Evolutionary conservation across 108 stramenopile species (phyloP), one percentile per base, ranked within the genome.

Genomic region (Halocafeteria seosinensis): DNA sequence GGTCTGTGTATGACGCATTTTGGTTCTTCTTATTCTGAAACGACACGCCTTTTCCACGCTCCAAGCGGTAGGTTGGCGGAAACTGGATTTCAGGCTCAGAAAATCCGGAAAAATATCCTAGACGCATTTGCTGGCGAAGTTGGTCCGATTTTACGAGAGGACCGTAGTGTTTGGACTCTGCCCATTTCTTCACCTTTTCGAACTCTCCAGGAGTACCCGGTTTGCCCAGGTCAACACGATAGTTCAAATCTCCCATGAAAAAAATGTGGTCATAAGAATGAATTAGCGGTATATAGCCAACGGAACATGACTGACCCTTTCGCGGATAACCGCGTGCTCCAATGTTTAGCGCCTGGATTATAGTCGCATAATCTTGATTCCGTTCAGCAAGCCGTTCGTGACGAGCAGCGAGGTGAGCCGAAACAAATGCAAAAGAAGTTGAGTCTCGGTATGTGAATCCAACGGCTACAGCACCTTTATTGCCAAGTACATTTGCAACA

Each of bases 401-500:
- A 11, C 77, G 77, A 9, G 81, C 79, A 12, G 81, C 78, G 12
- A 83, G 71, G 50, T 83, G 81, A 25, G 72, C 71, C 26, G 50
- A 67, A n/a, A 83, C 70, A 35, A 83, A 73, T 38, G 67, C 66
- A 27, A 83, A 53, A 21, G 75, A 62, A 23, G 77, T 78, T 38
- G 26, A 50, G 24, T 50, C 50, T 51, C 69, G 73, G 33, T 76
- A 65, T 1, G 61, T 23, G n/a, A 80, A 27, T 50, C 70, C 58
- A 23, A 65, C 66, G 23, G 65, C 75, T 12, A 77, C 76, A 12
- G 70, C 81, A 12, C 81, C 81, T 38, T 83, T 83, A 67, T 83
- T 83, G 17, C 78, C 77, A 32, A 81, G 59, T 34, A 83, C 55
- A 65, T 76, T 74, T 9, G 78, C 81, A 25, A 81, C 52, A 17